Base-by-base conservation (phyloP, 352 stramenopile species). In the Phytophthora palmivora region DNA sequence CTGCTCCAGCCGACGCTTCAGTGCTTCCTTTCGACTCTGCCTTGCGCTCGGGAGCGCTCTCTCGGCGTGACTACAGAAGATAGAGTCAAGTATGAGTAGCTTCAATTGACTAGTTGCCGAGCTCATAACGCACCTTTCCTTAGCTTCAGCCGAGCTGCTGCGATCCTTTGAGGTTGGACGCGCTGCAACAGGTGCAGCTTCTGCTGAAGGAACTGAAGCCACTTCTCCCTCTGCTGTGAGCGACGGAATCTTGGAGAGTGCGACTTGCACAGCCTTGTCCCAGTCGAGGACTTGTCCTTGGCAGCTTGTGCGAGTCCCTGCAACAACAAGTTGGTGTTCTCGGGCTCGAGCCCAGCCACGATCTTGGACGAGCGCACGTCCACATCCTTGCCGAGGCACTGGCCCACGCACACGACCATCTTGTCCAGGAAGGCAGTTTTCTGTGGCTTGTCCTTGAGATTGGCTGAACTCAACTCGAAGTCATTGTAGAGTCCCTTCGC, bases 361-460 rank as follows among this genome's bases (percentile, higher is more conserved):
- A 96, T 91, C 77, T 96, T 95, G 55, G 79, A 72, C 3, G 86
- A 88, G 47, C 84, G 84, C 52, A 88, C 84, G 67, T 94, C 86
- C 18, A 96, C 50, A 12, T 88, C 76, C 43, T 66, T 76, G 50
- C 84, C 86, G 43, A 92, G 43, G 26, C 73, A 80, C 33, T 88
- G 64, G 16, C 81, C 73, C 19, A 91, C 85, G 33, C 84, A 95
- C 28, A 87, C 74, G 51, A 95, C 89, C 78, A 96, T 93, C 66
- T 95, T 95, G 70, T 94, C 84, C 18, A 96, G 68, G 65, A 89
- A 96, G 18, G 76, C 63, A 19, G 84, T 86, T 72, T 96, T 96
- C 49, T 94, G 80, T 60, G 88, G 68, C 56, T 93, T 95, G 48
- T 95, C 87, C 63, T 94, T 95, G 68, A 95, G 82, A 58, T 94